Percentiles rank a stretch among this genome's conserved stretches.
These are phyloP conservation scores for Wallacemonas collosoma DNA, from an alignment of 208 protist genomes.

Conservation along the genomic window DNA sequence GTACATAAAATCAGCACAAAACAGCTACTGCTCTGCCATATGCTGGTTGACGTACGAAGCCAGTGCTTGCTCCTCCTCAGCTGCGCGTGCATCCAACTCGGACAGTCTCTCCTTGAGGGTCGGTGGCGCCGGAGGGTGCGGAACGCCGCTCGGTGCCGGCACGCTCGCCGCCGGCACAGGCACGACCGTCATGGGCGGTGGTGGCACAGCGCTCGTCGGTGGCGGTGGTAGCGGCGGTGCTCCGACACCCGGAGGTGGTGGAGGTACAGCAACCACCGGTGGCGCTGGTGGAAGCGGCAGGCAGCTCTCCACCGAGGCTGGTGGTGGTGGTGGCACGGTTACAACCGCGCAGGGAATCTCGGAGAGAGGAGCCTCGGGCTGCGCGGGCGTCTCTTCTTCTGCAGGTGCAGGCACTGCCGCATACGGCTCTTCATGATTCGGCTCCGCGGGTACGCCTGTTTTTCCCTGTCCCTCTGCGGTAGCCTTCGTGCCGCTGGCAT, in stretches of 20 bases:
- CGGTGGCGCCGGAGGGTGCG: conserved; percentile 14
- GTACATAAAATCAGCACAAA: too few species aligned
- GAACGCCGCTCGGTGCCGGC: conserved; percentile 3
- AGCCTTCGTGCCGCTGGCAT: too few species aligned
- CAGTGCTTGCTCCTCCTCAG: conserved; percentile 28
- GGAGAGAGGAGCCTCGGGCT: too few species aligned
- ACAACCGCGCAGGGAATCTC: too few species aligned
- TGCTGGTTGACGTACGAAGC: conserved; percentile 20
- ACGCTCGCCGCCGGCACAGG: conserved; percentile 10
- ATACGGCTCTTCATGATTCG: too few species aligned
- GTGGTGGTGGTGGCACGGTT: background rate
- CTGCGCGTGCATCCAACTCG: conserved; percentile 24
- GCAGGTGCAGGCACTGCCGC: too few species aligned
- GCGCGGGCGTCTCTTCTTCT: too few species aligned
- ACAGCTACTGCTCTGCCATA: background rate
- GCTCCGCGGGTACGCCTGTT: too few species aligned
- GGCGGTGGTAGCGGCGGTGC: background rate
- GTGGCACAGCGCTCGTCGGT: background rate
- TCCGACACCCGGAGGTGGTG: conserved; percentile 2
- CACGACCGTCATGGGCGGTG: conserved; percentile 9
- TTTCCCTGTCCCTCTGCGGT: too few species aligned
- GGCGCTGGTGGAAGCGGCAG: background rate
- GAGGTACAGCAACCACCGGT: background rate
- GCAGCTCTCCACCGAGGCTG: background rate
- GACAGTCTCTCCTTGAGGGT: conserved; percentile 20